Base-by-base conservation (phyloP, 345 rosid species). In the Lumnitzera littorea region DNA sequence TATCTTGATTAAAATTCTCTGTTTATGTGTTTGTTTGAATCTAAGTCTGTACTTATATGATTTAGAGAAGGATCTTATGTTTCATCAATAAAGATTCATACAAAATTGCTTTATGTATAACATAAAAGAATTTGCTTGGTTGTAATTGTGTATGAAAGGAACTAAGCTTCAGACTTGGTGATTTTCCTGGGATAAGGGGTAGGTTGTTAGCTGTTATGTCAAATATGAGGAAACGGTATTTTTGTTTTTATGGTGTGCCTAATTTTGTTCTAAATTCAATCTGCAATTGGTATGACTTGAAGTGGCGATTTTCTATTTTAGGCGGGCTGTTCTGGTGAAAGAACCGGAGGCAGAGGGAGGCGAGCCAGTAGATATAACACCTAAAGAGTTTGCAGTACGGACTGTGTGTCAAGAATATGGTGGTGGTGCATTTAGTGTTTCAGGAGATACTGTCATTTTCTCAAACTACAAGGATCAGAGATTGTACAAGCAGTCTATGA, bases 401-500 rank as follows among this genome's bases (percentile, higher is more conserved):
- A 82, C 96, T 9, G 48, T 85, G 16, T 80, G 91, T 15, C 98
- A 89, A 78, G 97, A 92, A 60, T 87, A 85, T 17, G 98, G 97
- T n/a, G 97, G 98, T 57, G 98, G 98, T 54, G 98, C 91, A 3
- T 92, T 92, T 61, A 60, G 68, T 48, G 67, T 86, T 63, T 84
- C 66, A 4, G 81, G 76, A 47, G 86, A 85, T 20, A 58, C 73
- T 2, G 76, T 89, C 62, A 53, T 92, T 67, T 92, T 89, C 79
- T 83, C 98, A 2, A 87, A 89, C 68, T 87, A 92, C 70, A 80
- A 85, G 61, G 97, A 92, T 67, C 98, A 92, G 63, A 76, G 96
- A 58, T 78, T 92, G 12, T 92, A 85, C 81, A 81, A 70, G 79
- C 95, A 87, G 62, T 50, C 74, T 2, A 27, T 77, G 12, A 50